Base-by-base conservation (phyloP, 2,329 filamentous ascomycete species). In the Diaporthe longicolla region DNA sequence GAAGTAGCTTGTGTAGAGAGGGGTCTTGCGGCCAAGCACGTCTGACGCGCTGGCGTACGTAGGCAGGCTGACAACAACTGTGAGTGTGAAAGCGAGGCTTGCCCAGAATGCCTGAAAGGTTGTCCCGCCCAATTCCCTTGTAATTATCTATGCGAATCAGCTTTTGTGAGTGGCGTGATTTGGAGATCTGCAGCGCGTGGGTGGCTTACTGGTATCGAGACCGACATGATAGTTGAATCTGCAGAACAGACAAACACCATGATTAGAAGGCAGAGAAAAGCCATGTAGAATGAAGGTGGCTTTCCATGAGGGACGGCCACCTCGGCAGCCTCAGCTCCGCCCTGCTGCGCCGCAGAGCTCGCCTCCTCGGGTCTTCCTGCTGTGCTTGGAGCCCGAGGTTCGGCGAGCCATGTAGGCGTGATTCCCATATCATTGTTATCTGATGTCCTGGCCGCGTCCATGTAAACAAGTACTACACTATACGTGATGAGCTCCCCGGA, bases 21-120 rank as follows among this genome's bases (percentile, higher is more conserved):
- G 78, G 1, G 75, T 73, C 65, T 82, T 82, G 48, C 82, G 81
- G 29, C 82, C 82, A 15, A 82, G 76, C 5, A 80, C 74, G 45
- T 81, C 78, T 21, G 81, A 82, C 21, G 81, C 73, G 63, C 76
- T 80, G 50, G 77, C 76, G 55, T 78, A 81, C 21, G 80, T 59
- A 4, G 79, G 79, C 45, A 79, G 77, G 15, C 77, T 79, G 37
- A 80, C 71, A 37, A 79, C 77, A 45, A 79, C 77, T 24, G 74
- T 77, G 4, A 81, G 72, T 13, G 77, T 75, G 58, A 77, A 80
- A 10, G 79, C 73, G 79, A 87, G 76, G 72, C 80, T 76, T 71
- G 85, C 74, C 83, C 84, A 74, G 78, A 84, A 76, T 58, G 78
- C 77, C 57, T 80, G 76, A 0, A 81, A 63, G 0, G 76, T 79